Conservation (phyloP, 2,329 filamentous ascomycete species). For the Arthrobotrys pseudoclavata region DNA sequence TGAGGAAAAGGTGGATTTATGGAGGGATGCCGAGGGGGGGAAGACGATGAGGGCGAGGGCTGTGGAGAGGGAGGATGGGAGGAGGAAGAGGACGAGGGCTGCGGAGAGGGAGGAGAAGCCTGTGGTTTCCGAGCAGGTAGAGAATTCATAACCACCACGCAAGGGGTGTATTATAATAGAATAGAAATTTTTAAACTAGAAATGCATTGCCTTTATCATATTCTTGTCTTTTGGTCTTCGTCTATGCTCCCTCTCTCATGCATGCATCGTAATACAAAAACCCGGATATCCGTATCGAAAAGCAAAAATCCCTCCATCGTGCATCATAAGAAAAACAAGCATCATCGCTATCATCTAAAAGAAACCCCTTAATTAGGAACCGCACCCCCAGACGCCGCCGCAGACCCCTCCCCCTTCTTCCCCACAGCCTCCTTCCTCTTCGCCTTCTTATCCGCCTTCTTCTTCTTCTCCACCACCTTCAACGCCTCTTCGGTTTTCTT, state of each 20-base stretch:
- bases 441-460: slow-evolving; percentile 74
- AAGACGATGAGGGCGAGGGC: slow-evolving; percentile 29
- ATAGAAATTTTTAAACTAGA: neutral
- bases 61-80: slow-evolving; percentile 3
- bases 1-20: neutral
- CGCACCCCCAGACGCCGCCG: neutral
- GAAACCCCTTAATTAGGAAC: neutral
- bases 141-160: neutral
- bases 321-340: slow-evolving; percentile 10
- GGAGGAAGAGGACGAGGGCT: neutral
- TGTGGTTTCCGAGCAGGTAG: neutral
- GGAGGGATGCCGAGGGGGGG: slow-evolving; percentile 9
- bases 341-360: neutral
- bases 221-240: neutral
- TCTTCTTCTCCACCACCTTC: slow-evolving; percentile 65
- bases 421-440: slow-evolving; percentile 77
- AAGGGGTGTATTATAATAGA: no score
- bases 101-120: neutral
- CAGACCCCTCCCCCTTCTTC: slow-evolving; percentile 1
- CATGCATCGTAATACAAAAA: slow-evolving; percentile 18
- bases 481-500: slow-evolving; percentile 68
- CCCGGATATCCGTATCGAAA: slow-evolving; percentile 17
- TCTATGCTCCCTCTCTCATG: slow-evolving; percentile 14
- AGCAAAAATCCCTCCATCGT: slow-evolving; percentile 6
- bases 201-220: neutral